Percentiles rank a stretch among this genome's conserved stretches.
phyloP scores from a whole-genome alignment of 2,329 filamentous ascomycete species.

The Leptosphaerulina australis region DNA sequence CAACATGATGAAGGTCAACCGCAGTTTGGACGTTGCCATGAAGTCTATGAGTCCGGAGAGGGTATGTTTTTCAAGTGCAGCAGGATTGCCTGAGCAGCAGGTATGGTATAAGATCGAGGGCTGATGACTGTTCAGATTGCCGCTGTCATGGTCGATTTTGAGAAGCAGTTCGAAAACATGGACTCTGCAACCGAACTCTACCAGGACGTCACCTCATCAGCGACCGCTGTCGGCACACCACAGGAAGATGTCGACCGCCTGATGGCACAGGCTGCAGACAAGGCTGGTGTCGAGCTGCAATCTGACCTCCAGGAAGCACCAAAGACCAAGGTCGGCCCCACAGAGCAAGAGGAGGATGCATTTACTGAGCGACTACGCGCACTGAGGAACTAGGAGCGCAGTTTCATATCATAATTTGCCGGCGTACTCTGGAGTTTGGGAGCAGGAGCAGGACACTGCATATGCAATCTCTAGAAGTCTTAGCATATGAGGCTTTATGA shows the following conservation, averaged over 20 bases:
- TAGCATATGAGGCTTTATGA: neutral
- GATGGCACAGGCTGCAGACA: conserved; percentile 84
- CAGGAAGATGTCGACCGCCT: conserved; percentile 87
- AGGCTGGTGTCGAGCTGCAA: conserved; percentile 81
- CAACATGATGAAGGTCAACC: conserved; percentile 67
- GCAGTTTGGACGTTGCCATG: conserved; percentile 67
- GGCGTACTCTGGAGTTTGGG: conserved; percentile 18
- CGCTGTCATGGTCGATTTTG: conserved; percentile 70
- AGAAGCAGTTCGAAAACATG: conserved; percentile 61
- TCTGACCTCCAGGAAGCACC: conserved; percentile 71
- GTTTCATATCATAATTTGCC: neutral
- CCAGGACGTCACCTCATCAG: conserved; percentile 81
- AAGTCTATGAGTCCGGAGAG: conserved; percentile 68
- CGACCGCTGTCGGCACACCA: conserved; percentile 74
- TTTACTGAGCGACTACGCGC: conserved; percentile 65
- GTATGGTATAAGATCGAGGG: no score
- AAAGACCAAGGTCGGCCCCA: conserved; percentile 67
- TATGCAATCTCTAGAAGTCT: neutral
- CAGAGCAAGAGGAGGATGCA: conserved; percentile 78
- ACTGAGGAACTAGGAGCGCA: conserved; percentile 51
- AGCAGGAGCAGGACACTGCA: conserved; percentile 4
- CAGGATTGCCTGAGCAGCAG: neutral
- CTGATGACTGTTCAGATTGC: no score
- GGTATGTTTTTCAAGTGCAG: conserved; percentile 47
- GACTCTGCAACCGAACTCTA: conserved; percentile 70